Evolutionary conservation across 805 yeast genomes (phyloP).

Genomic region (Nakazawaea ernobii): DNA sequence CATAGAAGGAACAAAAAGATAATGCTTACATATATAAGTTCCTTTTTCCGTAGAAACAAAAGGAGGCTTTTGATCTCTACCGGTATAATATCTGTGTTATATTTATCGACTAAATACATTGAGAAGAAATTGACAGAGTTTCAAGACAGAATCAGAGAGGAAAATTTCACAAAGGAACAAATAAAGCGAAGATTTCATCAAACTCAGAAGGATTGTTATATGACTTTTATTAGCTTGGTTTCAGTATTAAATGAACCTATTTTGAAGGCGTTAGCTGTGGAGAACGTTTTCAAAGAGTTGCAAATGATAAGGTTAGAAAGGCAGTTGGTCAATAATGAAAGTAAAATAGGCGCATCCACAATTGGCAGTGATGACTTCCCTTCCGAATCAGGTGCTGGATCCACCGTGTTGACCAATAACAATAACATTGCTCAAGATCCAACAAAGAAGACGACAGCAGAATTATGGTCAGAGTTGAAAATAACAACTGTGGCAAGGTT

Average conservation of each 20-base stretch:
- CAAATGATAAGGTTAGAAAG: slow-evolving; percentile 49
- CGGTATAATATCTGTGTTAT: slow-evolving; percentile 39
- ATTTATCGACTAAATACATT: slow-evolving; percentile 37
- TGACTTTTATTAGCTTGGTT: slow-evolving; percentile 74
- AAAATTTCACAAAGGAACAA: slow-evolving; percentile 57
- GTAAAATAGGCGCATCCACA: slow-evolving; percentile 15
- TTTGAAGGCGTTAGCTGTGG: slow-evolving; percentile 59
- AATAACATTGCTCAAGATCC: slow-evolving; percentile 11
- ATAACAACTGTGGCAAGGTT: slow-evolving; percentile 67
- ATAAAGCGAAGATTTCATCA: slow-evolving; percentile 81
- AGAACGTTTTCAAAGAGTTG: slow-evolving; percentile 62
- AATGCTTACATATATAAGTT: slow-evolving; percentile 28
- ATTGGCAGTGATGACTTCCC: slow-evolving; percentile 36
- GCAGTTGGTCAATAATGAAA: slow-evolving; percentile 14
- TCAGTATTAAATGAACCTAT: slow-evolving; percentile 72
- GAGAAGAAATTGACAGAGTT: slow-evolving; percentile 39
- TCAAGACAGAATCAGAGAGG: slow-evolving; percentile 48
- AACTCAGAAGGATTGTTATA: slow-evolving; percentile 85
- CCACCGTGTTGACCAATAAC: slow-evolving; percentile 8
- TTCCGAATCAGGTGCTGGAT: slow-evolving; percentile 18
- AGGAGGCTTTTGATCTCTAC: slow-evolving; percentile 36
- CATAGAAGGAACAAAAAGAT: background rate
- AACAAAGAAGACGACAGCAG: slow-evolving; percentile 42
- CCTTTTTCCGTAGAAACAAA: slow-evolving; percentile 37
- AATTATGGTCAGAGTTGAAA: slow-evolving; percentile 83